A percentile compares a stretch with the other conserved stretches of the same genome.
Evolutionary conservation across 768 basidiomycete species (phyloP).

Genomic region (Collybiopsis luxurians): DNA sequence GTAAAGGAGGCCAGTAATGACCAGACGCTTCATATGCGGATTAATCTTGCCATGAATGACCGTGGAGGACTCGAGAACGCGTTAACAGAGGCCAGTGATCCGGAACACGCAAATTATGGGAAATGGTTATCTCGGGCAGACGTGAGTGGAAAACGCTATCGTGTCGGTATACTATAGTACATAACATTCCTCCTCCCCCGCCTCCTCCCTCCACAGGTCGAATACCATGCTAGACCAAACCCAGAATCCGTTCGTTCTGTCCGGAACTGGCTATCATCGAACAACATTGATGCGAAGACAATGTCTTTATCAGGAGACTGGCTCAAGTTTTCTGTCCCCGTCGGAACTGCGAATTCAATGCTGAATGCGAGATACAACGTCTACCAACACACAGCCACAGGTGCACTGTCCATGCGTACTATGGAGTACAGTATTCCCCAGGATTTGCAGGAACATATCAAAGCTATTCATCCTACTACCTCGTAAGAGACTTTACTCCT

Average conservation of each 20-base stretch:
- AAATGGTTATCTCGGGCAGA: constrained; percentile 26
- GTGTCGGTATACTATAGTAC: no score
- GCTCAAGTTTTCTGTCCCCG: constrained; percentile 28
- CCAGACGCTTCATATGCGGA: constrained; percentile 23
- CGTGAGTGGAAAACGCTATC: constrained; percentile 11
- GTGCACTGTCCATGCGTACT: constrained; percentile 20
- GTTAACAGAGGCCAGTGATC: constrained; percentile 27
- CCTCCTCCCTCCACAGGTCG: constrained; percentile 12
- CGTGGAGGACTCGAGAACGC: constrained; percentile 24
- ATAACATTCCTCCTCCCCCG: no score
- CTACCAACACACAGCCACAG: constrained; percentile 26
- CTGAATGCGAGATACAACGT: constrained; percentile 34
- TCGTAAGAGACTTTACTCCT: constrained; percentile 10
- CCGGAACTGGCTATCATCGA: constrained; percentile 41
- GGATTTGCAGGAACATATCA: constrained; percentile 18
- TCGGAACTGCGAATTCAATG: constrained; percentile 31
- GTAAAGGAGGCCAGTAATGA: constrained; percentile 15
- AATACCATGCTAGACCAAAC: constrained; percentile 14
- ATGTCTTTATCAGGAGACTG: constrained; percentile 36
- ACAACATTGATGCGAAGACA: constrained; percentile 34
- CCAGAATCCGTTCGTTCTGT: constrained; percentile 23
- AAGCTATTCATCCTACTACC: constrained; percentile 24
- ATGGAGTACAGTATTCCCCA: constrained; percentile 24
- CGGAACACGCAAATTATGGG: constrained; percentile 21
- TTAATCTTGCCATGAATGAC: constrained; percentile 27